Conservation (phyloP, 345 rosid species). For the Populus deltoides region DNA sequence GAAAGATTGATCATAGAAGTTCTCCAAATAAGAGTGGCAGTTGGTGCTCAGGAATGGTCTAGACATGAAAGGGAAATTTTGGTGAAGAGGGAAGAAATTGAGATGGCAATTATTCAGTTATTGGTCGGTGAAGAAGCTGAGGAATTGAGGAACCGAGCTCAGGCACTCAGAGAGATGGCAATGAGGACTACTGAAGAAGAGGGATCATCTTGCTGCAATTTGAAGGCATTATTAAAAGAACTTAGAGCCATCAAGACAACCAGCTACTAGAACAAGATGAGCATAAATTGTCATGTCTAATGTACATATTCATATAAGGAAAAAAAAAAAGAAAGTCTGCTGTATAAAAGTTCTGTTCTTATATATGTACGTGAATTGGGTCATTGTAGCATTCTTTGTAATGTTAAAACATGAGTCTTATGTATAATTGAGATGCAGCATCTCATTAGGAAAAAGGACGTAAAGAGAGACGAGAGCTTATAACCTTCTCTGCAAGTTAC, state of each 20-base stretch:
- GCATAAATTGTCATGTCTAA: neutral
- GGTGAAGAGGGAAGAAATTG: slow-evolving; percentile 30
- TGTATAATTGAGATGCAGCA: neutral
- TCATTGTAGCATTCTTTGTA: neutral
- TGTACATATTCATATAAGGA: neutral
- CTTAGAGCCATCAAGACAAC: slow-evolving; percentile 17
- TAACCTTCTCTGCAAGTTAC: neutral
- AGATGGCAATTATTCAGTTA: slow-evolving; percentile 18
- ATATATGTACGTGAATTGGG: neutral
- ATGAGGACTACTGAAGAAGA: slow-evolving; percentile 38
- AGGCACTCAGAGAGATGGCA: slow-evolving; percentile 29
- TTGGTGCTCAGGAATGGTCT: slow-evolving; percentile 29
- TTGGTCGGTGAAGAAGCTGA: slow-evolving; percentile 44
- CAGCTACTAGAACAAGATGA: neutral
- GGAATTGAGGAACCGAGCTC: slow-evolving; percentile 27
- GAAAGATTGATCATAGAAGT: slow-evolving; percentile 41
- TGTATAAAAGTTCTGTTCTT: neutral
- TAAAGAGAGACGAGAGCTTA: neutral
- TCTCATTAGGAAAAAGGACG: neutral
- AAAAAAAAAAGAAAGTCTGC: too few species aligned
- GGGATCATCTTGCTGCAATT: slow-evolving; percentile 45
- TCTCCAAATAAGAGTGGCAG: slow-evolving; percentile 33
- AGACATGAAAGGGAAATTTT: slow-evolving; percentile 6
- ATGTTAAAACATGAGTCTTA: neutral
- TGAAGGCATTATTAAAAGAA: slow-evolving; percentile 34